Base-by-base conservation (phyloP, 148 eudicot species). In the Persicaria tinctoria region DNA sequence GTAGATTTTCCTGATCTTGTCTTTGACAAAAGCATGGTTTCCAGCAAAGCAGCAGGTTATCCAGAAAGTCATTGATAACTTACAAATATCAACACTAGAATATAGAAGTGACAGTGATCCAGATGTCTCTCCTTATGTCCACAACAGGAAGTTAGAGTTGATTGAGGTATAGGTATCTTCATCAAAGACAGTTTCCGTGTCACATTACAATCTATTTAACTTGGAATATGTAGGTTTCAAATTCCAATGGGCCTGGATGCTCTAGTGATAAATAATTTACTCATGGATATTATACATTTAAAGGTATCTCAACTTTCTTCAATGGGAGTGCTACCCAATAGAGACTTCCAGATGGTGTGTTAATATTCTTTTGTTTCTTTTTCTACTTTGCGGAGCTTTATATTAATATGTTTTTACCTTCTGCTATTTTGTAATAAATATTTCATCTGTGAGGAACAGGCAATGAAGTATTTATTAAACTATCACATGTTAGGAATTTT, bases 11-110 rank as follows among this genome's bases (percentile, higher is more conserved):
- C 70, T 41, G 46, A 64, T 64, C 14, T 44, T 38, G 46, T 64
- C 41, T 74, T 55, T 82, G 51, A 79, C 68, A 17, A 18, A 68
- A 60, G 72, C 17, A 20, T 17, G 47, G 9, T 75, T 68, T 75
- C 70, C 87, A 94, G 98, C 93, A 51, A 90, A 90, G 81, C 95
- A 88, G 76, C 88, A 87, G 85, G 79, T 85, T 9, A 84, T 91
- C 68, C 98, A 94, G 85, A 84, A 85, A 47, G 83, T 91, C 13
- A 91, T 94, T 74, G 88, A 94, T 82, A 91, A 91, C 83, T 83
- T 94, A 78, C 90, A 89, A 70, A 90, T 94, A 78, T 94, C 98
- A 54, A 87, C 89, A 51, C 96, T 94, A 79, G 97, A 94, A 77
- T 88, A 90, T 83, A 90, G 98, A 66, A 84, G 68, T 81, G 98